A percentile compares a stretch with the other conserved stretches of the same genome.
Conservation (phyloP, 1,284 basidiomycete species). For the Earliella scabrosa region DNA sequence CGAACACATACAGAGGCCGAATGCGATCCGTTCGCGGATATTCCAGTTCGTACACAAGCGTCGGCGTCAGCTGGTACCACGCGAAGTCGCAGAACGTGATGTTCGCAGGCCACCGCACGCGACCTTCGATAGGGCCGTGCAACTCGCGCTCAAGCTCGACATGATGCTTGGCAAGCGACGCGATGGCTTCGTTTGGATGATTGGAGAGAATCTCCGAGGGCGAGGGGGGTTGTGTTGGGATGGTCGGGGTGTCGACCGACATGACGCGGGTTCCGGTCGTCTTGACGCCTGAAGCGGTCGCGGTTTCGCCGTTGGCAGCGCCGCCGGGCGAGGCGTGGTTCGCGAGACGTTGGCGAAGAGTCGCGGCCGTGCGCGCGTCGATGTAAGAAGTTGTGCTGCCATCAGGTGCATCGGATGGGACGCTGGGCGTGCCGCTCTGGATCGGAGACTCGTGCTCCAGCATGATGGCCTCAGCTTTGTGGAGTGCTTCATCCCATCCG, state of each 20-base stretch:
- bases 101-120: conserved; percentile 86
- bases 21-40: conserved; percentile 93
- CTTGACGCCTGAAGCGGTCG: conserved; percentile 24
- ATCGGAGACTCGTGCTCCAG: conserved; percentile 18
- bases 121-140: conserved; percentile 66
- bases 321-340: conserved; percentile 26
- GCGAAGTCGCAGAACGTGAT: conserved; percentile 86
- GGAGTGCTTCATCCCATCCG: conserved; percentile 65
- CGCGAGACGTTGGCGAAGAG: conserved; percentile 57
- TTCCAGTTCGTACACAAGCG: conserved; percentile 95
- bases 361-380: conserved; percentile 55
- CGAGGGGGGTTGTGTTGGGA: conserved; percentile 23
- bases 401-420: conserved; percentile 34
- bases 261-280: conserved; percentile 33
- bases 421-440: conserved; percentile 37
- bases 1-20: conserved; percentile 90
- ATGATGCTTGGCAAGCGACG: conserved; percentile 77
- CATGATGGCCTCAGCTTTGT: conserved; percentile 45
- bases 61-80: conserved; percentile 90
- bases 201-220: conserved; percentile 62
- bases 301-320: conserved; percentile 25
- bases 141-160: conserved; percentile 82
- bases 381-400: conserved; percentile 52
- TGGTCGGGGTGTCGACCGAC: conserved; percentile 10
- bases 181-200: conserved; percentile 73